phyloP scores from a whole-genome alignment of 1,284 basidiomycete genomes.

The Lentinula novae-zelandiae region DNA sequence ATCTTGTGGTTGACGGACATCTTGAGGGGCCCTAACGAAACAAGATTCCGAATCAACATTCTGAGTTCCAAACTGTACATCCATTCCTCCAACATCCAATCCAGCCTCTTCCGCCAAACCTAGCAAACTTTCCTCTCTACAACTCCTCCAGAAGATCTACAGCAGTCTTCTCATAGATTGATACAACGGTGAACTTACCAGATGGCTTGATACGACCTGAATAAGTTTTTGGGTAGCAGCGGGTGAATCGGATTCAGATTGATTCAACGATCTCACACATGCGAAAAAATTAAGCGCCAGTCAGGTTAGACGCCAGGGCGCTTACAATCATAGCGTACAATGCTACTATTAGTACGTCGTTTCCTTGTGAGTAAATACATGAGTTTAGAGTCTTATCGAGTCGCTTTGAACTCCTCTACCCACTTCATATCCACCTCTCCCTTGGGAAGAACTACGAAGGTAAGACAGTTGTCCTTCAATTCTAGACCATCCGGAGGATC shows the following conservation, averaged over 20 bases:
- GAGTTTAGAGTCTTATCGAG: conserved; percentile 22
- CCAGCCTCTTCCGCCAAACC: conserved; percentile 46
- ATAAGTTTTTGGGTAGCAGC: background rate
- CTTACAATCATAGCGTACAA: background rate
- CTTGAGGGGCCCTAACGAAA: conserved; percentile 38
- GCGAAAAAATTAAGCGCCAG: background rate
- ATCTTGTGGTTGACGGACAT: conserved; percentile 88
- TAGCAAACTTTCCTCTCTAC: conserved; percentile 16
- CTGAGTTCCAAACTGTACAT: conserved; percentile 8
- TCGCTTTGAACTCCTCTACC: conserved; percentile 86
- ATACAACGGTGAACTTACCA: conserved; percentile 11
- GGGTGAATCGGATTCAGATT: background rate
- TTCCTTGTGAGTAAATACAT: background rate
- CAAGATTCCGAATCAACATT: conserved; percentile 35
- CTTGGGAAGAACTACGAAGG: conserved; percentile 82
- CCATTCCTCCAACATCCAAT: conserved; percentile 9
- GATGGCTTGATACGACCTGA: conserved; percentile 9
- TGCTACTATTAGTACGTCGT: background rate
- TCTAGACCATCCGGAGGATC: conserved; percentile 77
- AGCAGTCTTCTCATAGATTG: background rate
- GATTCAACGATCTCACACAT: background rate
- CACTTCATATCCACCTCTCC: conserved; percentile 82
- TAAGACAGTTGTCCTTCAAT: conserved; percentile 82
- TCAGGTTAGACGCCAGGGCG: background rate
- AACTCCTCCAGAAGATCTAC: conserved; percentile 17